These are phyloP conservation scores for Schoenoplectus triqueter DNA, from an alignment of 202 grass and related monocot species.

Conservation along the genomic window DNA sequence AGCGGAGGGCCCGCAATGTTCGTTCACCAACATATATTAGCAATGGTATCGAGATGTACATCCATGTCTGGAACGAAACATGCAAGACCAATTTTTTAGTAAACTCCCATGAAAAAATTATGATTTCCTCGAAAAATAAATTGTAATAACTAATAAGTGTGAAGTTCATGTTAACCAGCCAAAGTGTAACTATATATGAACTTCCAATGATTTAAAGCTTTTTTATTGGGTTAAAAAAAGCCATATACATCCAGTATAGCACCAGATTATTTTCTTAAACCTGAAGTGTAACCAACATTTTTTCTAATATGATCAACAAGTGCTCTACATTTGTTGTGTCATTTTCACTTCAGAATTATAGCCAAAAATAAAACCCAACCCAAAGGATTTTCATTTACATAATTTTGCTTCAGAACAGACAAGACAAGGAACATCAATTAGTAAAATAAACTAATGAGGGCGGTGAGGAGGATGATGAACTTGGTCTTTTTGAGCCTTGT, in stretches of 20 bases:
- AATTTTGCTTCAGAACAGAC: conserved; percentile 33
- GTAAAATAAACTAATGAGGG: conserved; percentile 7
- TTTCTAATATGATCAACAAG: background rate
- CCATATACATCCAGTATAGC: background rate
- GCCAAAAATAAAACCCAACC: conserved; percentile 2
- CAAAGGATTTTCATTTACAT: conserved; percentile 15
- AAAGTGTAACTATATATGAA: background rate
- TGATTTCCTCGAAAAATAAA: too few species aligned
- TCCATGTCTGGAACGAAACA: conserved; percentile 74
- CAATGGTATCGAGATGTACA: conserved; percentile 89
- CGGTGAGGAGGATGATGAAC: conserved; percentile 19
- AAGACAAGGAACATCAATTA: conserved; percentile 31
- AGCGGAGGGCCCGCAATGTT: conserved; percentile 64
- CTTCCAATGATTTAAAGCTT: background rate
- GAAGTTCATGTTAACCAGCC: conserved; percentile 13
- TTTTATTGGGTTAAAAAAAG: background rate
- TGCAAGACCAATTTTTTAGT: background rate
- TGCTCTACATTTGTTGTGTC: conserved; percentile 22
- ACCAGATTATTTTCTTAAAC: background rate
- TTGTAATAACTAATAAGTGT: background rate
- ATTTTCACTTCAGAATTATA: conserved; percentile 14
- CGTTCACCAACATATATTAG: conserved; percentile 74
- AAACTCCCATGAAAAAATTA: background rate
- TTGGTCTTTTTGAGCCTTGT: background rate
- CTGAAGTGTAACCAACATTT: background rate